Base-by-base conservation (phyloP, 768 basidiomycete species). In the Clitopilus hobsonii region DNA sequence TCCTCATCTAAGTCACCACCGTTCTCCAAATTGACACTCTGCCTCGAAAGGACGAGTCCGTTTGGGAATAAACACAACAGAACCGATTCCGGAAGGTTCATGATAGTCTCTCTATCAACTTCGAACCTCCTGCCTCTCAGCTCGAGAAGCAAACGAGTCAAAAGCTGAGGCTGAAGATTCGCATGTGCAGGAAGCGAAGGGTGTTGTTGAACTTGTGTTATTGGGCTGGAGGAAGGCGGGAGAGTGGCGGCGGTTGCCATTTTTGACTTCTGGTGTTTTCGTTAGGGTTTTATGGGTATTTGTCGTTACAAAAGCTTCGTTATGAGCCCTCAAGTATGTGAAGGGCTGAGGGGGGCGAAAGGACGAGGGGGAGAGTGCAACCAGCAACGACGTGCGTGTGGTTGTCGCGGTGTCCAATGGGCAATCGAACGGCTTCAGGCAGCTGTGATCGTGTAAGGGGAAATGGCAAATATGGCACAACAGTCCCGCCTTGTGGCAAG, bases 61-160 rank as follows among this genome's bases (percentile, higher is more conserved):
- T 98, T 98, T 8, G 97, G 97, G 67, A 98, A 99, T 58, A 99
- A 78, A 70, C 95, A 98, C 30, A 99, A 77, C 52, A 98, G 79
- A 47, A 99, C 94, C 16, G 91, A 94, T 82, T 99, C 97, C 1
- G 97, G 97, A 18, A 99, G 80, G 68, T 95, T 93, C 94, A 98
- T 97, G 67, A 99, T 88, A 5, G 91, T 94, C 74, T 98, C 96
- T 61, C 96, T 82, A 73, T 98, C 97, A 41, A 99, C 93, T 57
- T 91, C 86, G 74, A 98, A 95, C 58, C 94, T 86, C 62, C 73
- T 80, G 54, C 94, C 94, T 59, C 97, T 86, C 30, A 99, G 81
- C 74, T 98, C 97, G 62, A 99, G 85, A 53, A 89, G 82, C 62
- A 99, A 80, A 62, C 93, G 82, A 23, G 92, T 88, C 60, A 98